Conservation (phyloP, 179 eudicot genomes). For the Beta corolliflora region DNA sequence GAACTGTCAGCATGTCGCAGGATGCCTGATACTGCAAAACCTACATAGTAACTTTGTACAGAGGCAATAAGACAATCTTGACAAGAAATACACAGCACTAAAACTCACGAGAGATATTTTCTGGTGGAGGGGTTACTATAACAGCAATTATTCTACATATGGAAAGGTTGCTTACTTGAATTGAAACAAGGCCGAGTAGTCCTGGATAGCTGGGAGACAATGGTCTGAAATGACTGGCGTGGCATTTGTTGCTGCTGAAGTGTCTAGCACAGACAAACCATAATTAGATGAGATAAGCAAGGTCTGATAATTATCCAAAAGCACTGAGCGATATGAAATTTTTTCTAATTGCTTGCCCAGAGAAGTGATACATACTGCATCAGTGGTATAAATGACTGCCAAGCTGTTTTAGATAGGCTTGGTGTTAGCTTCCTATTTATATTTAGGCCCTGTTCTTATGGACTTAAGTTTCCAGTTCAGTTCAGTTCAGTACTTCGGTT, state of each 20-base stretch:
- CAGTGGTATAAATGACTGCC: not conserved
- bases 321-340: not conserved
- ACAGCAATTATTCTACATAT: not conserved
- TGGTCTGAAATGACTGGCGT: constrained; percentile 68
- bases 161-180: constrained; percentile 53
- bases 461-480: not conserved
- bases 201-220: constrained; percentile 80
- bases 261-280: constrained; percentile 36
- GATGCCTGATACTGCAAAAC: not conserved
- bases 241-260: constrained; percentile 83
- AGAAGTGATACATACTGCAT: not conserved
- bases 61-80: not conserved
- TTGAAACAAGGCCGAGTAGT: constrained; percentile 62
- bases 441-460: not conserved
- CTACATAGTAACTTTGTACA: not conserved
- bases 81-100: not conserved
- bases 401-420: not conserved
- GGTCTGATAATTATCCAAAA: not conserved
- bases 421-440: not conserved
- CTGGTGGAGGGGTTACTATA: not conserved
- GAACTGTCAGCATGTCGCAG: no score
- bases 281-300: not conserved
- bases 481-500: not conserved
- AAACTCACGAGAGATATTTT: not conserved
- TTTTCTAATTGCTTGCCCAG: not conserved